Base-by-base conservation (phyloP, 2,329 filamentous ascomycete genomes). In the Cercospora zeina region DNA sequence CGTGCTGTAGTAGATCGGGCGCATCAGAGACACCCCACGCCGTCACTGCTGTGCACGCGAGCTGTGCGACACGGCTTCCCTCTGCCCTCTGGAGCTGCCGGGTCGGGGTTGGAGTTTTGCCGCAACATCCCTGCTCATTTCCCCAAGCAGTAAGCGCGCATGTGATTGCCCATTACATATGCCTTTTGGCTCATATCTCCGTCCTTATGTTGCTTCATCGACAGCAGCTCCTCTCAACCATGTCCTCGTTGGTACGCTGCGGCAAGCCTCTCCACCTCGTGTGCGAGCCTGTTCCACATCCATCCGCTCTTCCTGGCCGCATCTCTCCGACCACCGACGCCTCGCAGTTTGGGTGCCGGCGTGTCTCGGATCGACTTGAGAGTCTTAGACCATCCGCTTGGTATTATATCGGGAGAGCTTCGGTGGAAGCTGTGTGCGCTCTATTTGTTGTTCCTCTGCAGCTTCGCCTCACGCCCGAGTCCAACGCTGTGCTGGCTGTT, bases 131-230 rank as follows among this genome's bases (percentile, higher is more conserved):
- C 47, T 51, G 47, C 47, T 45, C 24, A 11, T 24, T 16, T 27
- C 47, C 30, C 14, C 47, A 51, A 30, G 47, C 47, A 21, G 47
- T 16, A 51, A 51, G 47, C 47, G 47, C 47, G 47, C 47, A 31
- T 51, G 47, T 51, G 47, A 51, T 31, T 14, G 47, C 21, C 39
- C 21, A 45, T 51, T 51, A 51, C 47, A 51, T 51, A 51, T 51
- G 47, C 10, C 47, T 51, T 51, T 51, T 51, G 47, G 19, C 47
- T 51, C 47, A 51, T 51, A 51, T 27, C 47, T 51, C 16, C 21
- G n/a, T 19, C 47, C n/a, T 13, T n/a, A 51, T 51, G 30, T 16
- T 33, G 47, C 47, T 30, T 21, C 47, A 30, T 27, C 16, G 47
- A 51, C 30, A 5, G 30, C 47, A 31, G 24, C 47, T 16, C 8